Percentiles rank a stretch among this genome's conserved stretches.
phyloP scores from a whole-genome alignment of 2,329 filamentous ascomycete species.

The Xylariaceae sp. region DNA sequence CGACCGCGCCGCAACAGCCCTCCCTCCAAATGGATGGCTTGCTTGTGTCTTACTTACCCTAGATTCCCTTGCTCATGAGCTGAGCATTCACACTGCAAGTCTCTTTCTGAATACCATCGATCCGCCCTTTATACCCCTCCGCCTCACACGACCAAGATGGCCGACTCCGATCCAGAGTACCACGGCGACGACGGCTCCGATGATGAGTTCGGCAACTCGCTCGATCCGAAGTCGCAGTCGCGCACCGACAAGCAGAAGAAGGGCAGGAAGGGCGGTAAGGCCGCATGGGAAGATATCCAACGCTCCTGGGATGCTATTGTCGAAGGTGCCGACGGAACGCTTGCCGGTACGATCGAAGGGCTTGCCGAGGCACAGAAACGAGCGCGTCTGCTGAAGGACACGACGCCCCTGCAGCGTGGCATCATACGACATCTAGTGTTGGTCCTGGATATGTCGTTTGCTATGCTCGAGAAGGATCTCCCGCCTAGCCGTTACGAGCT shows the following conservation, averaged over 20 bases:
- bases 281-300: slow-evolving; percentile 62
- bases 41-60: background rate
- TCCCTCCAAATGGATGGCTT: background rate
- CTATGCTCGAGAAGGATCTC: slow-evolving; percentile 93
- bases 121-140: background rate
- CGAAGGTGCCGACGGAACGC: slow-evolving; percentile 72
- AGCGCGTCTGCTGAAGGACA: slow-evolving; percentile 77
- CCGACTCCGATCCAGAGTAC: slow-evolving; percentile 68
- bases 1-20: too few relatives aligned
- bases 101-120: background rate
- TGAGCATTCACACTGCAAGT: background rate
- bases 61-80: background rate
- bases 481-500: slow-evolving; percentile 82
- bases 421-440: slow-evolving; percentile 96
- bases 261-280: slow-evolving; percentile 37
- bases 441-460: slow-evolving; percentile 84
- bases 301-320: slow-evolving; percentile 68
- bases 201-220: slow-evolving; percentile 51
- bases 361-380: slow-evolving; percentile 78
- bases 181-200: slow-evolving; percentile 59
- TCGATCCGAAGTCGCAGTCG: slow-evolving; percentile 23
- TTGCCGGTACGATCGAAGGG: slow-evolving; percentile 66
- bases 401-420: slow-evolving; percentile 88
- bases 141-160: slow-evolving; percentile 43
- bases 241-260: slow-evolving; percentile 31